Evolutionary conservation across 257 asterid genomes (phyloP), one percentile per base, ranked within the genome.

Genomic region (Nicotiana otophora): DNA sequence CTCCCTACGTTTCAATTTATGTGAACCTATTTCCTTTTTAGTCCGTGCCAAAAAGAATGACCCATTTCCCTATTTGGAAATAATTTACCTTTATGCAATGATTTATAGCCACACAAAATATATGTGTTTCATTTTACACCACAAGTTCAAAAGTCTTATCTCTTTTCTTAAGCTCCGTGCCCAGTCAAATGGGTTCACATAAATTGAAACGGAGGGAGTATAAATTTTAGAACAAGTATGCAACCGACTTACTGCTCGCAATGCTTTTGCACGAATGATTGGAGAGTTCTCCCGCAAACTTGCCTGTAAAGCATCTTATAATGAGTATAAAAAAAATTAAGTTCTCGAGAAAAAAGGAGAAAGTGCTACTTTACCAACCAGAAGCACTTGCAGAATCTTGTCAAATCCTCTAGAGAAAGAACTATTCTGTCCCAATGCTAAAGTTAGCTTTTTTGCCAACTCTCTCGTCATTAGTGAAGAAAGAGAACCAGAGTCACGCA

Each of bases 321-420:
- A 83, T 65, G 61, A 61, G 82, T 82, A 72, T 57, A 69, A 68
- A 46, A 64, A 46, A 53, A 51, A 82, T 74, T 33, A 82, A 15
- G 28, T 75, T 58, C 81, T 66, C 81, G 84, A 81, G 33, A 77
- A 63, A 53, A 83, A 53, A 81, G 54, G 12, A 82, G 83, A 57
- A 87, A 81, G 81, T 57, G 65, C 74, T 14, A 79, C 3, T 84
- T 87, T 72, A 92, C 98, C 86, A 87, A 96, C 99, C 99, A 96
- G 88, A 83, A 96, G 93, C 88, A 94, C 88, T 86, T 94, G 97
- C 84, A 96, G 98, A 88, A 96, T 94, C 93, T 92, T 96, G 86
- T 96, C 98, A 83, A 91, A 94, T 85, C 99, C 99, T 90, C 99
- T 88, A 63, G 97, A 90, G 78, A 96, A 96, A 54, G 99, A 93